A percentile compares a stretch with the other conserved stretches of the same genome.
Evolutionary conservation across 495 filamentous ascomycete genomes (phyloP).

Genomic region (Neurospora sp.): DNA sequence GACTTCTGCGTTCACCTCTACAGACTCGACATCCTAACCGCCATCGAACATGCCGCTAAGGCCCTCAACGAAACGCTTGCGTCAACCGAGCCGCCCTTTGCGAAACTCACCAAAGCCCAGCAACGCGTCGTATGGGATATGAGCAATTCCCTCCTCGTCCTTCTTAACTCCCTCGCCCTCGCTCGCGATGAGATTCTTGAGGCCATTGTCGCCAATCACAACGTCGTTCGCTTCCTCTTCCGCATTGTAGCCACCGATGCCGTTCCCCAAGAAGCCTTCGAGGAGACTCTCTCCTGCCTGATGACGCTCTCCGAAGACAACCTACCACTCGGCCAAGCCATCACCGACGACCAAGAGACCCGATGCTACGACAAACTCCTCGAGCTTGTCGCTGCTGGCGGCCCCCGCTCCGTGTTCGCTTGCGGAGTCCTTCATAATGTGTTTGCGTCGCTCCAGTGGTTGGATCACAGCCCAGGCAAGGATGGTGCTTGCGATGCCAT

Average conservation of each 20-base stretch:
- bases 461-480: slow-evolving; percentile 37
- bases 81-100: slow-evolving; percentile 25
- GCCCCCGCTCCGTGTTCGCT: slow-evolving; percentile 30
- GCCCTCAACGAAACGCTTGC: slow-evolving; percentile 37
- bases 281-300: slow-evolving; percentile 41
- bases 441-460: slow-evolving; percentile 35
- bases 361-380: slow-evolving; percentile 29
- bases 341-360: slow-evolving; percentile 28
- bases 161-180: slow-evolving; percentile 37
- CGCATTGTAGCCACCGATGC: slow-evolving; percentile 27
- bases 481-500: slow-evolving; percentile 37
- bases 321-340: slow-evolving; percentile 29
- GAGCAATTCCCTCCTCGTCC: slow-evolving; percentile 32
- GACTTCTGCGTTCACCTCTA: slow-evolving; percentile 55
- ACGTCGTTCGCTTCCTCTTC: slow-evolving; percentile 42
- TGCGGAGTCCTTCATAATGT: slow-evolving; percentile 47
- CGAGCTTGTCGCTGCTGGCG: slow-evolving; percentile 22
- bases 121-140: slow-evolving; percentile 41
- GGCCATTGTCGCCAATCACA: slow-evolving; percentile 34
- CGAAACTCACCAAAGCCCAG: slow-evolving; percentile 37
- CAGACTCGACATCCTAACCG: slow-evolving; percentile 45
- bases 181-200: slow-evolving; percentile 45
- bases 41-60: slow-evolving; percentile 39
- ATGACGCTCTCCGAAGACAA: slow-evolving; percentile 48
- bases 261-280: slow-evolving; percentile 26